These are phyloP conservation scores for Boletus vermiculosoides DNA, from an alignment of 768 basidiomycete genomes.

Conservation along the genomic window DNA sequence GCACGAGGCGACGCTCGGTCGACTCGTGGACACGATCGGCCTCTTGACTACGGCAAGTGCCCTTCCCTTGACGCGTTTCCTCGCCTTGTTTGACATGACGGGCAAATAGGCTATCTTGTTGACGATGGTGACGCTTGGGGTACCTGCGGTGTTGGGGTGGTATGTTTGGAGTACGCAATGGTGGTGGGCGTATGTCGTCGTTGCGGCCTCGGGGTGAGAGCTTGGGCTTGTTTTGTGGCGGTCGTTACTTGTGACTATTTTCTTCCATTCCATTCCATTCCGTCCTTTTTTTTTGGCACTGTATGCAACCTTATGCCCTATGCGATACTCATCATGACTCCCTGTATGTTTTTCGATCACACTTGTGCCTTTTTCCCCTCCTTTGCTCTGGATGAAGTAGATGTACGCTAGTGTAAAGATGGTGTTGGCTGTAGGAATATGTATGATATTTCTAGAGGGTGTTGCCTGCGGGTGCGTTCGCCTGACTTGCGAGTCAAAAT, in stretches of 20 bases:
- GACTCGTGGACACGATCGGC: slow-evolving; percentile 24
- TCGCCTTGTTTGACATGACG: too few relatives aligned
- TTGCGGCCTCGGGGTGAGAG: slow-evolving; percentile 3
- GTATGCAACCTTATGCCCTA: not conserved
- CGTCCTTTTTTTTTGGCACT: not conserved
- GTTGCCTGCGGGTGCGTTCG: too few relatives aligned
- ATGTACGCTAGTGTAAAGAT: not conserved
- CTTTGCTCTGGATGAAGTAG: not conserved
- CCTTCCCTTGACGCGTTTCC: not conserved
- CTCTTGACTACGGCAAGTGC: slow-evolving; percentile 11
- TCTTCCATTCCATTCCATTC: too few relatives aligned
- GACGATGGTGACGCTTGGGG: slow-evolving; percentile 16
- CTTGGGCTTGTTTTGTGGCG: not conserved
- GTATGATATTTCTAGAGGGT: too few relatives aligned
- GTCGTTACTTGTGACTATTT: not conserved
- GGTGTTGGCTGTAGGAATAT: not conserved
- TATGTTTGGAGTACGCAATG: slow-evolving; percentile 7
- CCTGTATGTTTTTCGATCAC: not conserved
- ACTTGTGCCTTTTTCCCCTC: not conserved
- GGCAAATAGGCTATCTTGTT: slow-evolving; percentile 26
- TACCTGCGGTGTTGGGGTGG: slow-evolving; percentile 22
- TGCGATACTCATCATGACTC: not conserved
- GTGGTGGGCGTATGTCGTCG: slow-evolving; percentile 15
- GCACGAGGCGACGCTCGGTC: slow-evolving; percentile 28
- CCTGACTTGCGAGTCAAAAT: too few relatives aligned